phyloP scores from a whole-genome alignment of 192 early-diverging fungal genomes.

The Anaeromyces robustus region DNA sequence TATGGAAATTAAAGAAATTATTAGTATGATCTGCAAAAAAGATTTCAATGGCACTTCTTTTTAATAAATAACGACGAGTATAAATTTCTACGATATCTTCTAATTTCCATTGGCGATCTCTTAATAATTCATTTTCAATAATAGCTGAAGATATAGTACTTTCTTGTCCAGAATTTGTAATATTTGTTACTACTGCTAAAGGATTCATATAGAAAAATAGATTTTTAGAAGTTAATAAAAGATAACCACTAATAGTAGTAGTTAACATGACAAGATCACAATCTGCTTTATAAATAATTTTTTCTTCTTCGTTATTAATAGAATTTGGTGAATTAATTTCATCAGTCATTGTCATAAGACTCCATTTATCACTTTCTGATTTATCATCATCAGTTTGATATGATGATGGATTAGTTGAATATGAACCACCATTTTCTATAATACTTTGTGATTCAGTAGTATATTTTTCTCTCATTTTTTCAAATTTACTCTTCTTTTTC shows the following conservation, averaged over 20 bases:
- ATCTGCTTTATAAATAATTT: neutral
- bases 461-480: neutral
- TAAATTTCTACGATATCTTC: neutral
- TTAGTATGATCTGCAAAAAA: slow-evolving; percentile 63
- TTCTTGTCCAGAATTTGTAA: neutral
- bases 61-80: neutral
- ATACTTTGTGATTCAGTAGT: neutral
- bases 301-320: neutral
- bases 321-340: neutral
- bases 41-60: slow-evolving; percentile 42
- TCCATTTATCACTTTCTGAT: neutral
- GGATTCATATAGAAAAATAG: neutral
- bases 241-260: neutral
- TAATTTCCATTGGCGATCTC: neutral
- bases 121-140: neutral
- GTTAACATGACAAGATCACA: neutral
- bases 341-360: neutral
- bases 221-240: neutral
- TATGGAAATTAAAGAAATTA: slow-evolving; percentile 51
- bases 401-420: neutral
- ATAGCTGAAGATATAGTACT: neutral
- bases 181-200: neutral
- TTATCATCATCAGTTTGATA: neutral
- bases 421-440: neutral
- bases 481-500: neutral